Conservation (phyloP, 306 rosid species). For the Medicago lupulina region DNA sequence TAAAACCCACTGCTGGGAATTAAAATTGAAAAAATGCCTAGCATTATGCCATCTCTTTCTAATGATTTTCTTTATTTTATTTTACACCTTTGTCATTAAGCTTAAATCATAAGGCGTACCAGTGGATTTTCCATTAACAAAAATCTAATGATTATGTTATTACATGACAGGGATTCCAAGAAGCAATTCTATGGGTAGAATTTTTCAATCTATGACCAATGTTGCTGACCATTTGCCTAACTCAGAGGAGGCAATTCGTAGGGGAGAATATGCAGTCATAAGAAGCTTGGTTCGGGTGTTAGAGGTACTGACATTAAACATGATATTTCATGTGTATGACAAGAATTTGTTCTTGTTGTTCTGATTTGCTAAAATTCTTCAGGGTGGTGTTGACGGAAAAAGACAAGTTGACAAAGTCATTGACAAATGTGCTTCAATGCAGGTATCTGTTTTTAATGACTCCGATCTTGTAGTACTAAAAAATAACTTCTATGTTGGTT, state of each 20-base stretch:
- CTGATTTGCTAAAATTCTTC: slow-evolving; percentile 43
- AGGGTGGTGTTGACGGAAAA: slow-evolving; percentile 97
- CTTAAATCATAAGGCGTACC: background rate
- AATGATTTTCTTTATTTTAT: background rate
- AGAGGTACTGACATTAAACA: slow-evolving; percentile 64
- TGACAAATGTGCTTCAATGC: slow-evolving; percentile 93
- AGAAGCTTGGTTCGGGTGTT: slow-evolving; percentile 89
- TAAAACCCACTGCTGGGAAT: background rate
- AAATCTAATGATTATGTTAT: slow-evolving; percentile 38
- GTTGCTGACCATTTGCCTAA: slow-evolving; percentile 63
- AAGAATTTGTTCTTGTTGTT: slow-evolving; percentile 16
- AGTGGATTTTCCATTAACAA: slow-evolving; percentile 21
- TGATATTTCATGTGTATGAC: slow-evolving; percentile 29
- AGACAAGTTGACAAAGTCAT: slow-evolving; percentile 95
- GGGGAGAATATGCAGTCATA: slow-evolving; percentile 90
- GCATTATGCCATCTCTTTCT: slow-evolving; percentile 18
- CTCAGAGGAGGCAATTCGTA: slow-evolving; percentile 87
- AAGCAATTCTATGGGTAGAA: slow-evolving; percentile 76
- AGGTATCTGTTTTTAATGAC: slow-evolving; percentile 55
- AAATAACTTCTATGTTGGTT: slow-evolving; percentile 34
- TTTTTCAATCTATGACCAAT: slow-evolving; percentile 61
- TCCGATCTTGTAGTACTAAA: background rate
- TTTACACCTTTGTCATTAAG: slow-evolving; percentile 13
- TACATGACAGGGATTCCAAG: slow-evolving; percentile 74
- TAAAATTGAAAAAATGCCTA: background rate